A percentile compares a stretch with the other conserved stretches of the same genome.
Evolutionary conservation across 2,329 filamentous ascomycete genomes (phyloP).

Genomic region (Venturia pyrina): DNA sequence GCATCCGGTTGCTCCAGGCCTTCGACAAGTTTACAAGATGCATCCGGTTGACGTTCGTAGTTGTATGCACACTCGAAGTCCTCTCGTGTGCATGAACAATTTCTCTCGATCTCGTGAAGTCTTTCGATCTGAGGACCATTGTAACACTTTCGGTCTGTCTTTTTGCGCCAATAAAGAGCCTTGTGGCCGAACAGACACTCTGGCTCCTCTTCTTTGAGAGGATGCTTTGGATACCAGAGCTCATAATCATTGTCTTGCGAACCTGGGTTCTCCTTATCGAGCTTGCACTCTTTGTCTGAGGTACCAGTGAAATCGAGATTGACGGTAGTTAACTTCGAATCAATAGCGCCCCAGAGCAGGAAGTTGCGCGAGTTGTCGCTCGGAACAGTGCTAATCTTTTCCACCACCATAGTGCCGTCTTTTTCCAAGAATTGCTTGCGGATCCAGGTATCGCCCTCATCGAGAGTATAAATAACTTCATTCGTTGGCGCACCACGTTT

Average conservation of each 20-base stretch:
- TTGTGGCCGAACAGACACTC: conserved; percentile 90
- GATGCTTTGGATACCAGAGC: conserved; percentile 80
- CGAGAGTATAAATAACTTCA: conserved; percentile 61
- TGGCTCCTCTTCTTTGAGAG: conserved; percentile 63
- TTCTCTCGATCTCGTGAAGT: conserved; percentile 57
- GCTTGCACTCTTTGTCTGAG: conserved; percentile 60
- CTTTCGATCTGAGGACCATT: conserved; percentile 62
- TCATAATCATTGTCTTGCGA: conserved; percentile 61
- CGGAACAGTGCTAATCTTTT: conserved; percentile 77
- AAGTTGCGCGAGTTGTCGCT: conserved; percentile 89
- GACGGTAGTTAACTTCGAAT: conserved; percentile 53
- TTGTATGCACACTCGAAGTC: conserved; percentile 99
- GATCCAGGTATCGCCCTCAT: conserved; percentile 73
- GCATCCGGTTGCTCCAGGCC: conserved; percentile 60
- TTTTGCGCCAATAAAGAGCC: conserved; percentile 85
- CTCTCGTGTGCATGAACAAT: conserved; percentile 72
- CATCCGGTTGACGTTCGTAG: conserved; percentile 68
- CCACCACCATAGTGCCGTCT: conserved; percentile 52
- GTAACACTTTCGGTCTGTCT: conserved; percentile 65
- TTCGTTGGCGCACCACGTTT: conserved; percentile 60
- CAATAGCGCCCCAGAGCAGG: conserved; percentile 68
- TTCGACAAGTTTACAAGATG: conserved; percentile 65
- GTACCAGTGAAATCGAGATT: conserved; percentile 86
- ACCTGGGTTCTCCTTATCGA: conserved; percentile 50
- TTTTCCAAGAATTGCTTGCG: conserved; percentile 63